Percentiles rank a stretch among this genome's conserved stretches.
Conservation (phyloP, 2,329 filamentous ascomycete genomes). For the Colletotrichum abscissum region DNA sequence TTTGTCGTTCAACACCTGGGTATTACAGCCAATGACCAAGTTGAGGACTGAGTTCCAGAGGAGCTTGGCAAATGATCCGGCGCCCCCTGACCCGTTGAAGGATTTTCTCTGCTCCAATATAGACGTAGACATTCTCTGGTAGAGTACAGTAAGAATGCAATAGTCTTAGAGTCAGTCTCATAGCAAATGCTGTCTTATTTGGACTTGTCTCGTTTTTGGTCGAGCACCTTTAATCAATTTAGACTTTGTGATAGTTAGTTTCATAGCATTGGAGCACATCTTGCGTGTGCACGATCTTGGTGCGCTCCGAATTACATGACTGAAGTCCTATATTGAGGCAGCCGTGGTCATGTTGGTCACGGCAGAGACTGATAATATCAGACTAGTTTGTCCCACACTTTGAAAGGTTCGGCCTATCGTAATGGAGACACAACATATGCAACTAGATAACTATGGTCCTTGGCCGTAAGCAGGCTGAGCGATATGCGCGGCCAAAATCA, state of each 20-base stretch:
- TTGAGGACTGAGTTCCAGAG: slow-evolving; percentile 41
- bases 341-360: neutral
- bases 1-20: slow-evolving; percentile 46
- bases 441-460: slow-evolving; percentile 17
- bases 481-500: neutral
- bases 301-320: neutral
- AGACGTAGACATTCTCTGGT: neutral
- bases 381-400: neutral
- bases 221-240: neutral
- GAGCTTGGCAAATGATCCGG: slow-evolving; percentile 44
- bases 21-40: slow-evolving; percentile 44
- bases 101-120: slow-evolving; percentile 6
- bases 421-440: slow-evolving; percentile 8
- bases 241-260: neutral
- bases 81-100: slow-evolving; percentile 46
- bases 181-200: neutral
- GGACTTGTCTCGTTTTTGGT: neutral
- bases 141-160: neutral
- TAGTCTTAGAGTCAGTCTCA: neutral
- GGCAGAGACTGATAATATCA: neutral
- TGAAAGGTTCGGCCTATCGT: neutral
- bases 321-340: neutral
- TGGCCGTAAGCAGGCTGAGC: neutral
- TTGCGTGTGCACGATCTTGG: neutral
- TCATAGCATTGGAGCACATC: neutral